These are phyloP conservation scores for Neophaeococcomyces mojaviensis DNA, from an alignment of 2,329 filamentous ascomycete species.

Conservation along the genomic window DNA sequence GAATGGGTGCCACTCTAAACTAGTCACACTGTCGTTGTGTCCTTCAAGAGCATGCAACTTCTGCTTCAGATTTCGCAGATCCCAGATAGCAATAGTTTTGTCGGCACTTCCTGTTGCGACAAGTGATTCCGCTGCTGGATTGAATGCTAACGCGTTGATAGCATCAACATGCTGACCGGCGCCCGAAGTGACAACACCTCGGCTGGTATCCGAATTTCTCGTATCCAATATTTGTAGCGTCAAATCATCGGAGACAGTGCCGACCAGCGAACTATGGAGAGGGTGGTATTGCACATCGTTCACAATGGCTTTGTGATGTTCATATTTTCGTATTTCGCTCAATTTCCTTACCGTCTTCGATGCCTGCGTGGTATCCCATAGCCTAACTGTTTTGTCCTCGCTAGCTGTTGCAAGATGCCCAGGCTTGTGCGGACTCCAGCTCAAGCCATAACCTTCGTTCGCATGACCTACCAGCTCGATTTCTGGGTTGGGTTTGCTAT, in stretches of 20 bases:
- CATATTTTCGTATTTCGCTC: constrained; percentile 67
- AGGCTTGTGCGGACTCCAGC: constrained; percentile 79
- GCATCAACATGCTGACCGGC: constrained; percentile 77
- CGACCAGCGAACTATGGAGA: constrained; percentile 73
- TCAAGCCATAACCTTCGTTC: constrained; percentile 82
- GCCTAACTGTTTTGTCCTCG: constrained; percentile 81
- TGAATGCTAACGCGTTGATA: constrained; percentile 93
- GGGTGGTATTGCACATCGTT: constrained; percentile 97
- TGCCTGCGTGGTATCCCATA: constrained; percentile 83
- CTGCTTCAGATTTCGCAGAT: constrained; percentile 80
- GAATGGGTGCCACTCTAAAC: constrained; percentile 87
- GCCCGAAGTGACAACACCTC: constrained; percentile 58
- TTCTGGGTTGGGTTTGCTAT: constrained; percentile 61
- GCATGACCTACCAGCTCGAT: constrained; percentile 79
- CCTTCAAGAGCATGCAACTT: constrained; percentile 86
- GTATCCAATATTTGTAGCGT: constrained; percentile 87
- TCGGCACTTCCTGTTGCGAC: constrained; percentile 91
- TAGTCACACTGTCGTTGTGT: constrained; percentile 83
- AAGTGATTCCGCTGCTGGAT: constrained; percentile 80
- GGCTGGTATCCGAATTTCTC: constrained; percentile 59
- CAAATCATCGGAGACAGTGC: constrained; percentile 89
- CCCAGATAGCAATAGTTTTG: constrained; percentile 92
- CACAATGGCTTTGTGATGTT: constrained; percentile 81
- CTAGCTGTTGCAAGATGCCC: constrained; percentile 84
- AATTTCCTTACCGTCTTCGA: constrained; percentile 62